Evolutionary conservation across 805 yeast genomes (phyloP), one percentile per base, ranked within the genome.

Genomic region (Kodamaea sagamina): DNA sequence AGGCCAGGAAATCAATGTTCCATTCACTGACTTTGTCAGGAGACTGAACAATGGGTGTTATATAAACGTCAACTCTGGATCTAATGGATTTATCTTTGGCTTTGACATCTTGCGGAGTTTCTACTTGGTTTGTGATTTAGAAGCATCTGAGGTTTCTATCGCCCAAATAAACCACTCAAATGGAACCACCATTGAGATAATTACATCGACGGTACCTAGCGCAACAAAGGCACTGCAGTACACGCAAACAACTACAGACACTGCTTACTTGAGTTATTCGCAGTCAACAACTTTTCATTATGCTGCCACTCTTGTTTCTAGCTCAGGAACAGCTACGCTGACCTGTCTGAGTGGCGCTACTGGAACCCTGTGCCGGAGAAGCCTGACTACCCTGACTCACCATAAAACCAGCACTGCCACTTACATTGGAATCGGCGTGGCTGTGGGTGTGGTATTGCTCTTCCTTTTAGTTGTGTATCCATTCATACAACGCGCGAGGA

Each of bases 1-100:
- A 4, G 36, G 36, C 8, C 36, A 32, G 15, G 13, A 18, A 21
- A 32, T 32, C 7, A 4, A 2, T 5, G 43, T 49, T 36, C 47
- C 48, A 9, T 47, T 24, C 4, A 10, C 10, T 19, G 17, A 29
- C 34, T 29, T 29, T 6, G 10, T 15, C 19, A 29, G n/a, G 17
- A 29, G 19, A 21, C 24, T 21, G 24, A 21, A 21, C 8, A 8
- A 6, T 21, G 24, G 24, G 8, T 21, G 24, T 21, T 21, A 21
- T 21, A 21, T 21, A 12, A 28, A 28, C 16, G 16, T 15, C 32
- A 15, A 5, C 17, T 5, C 10, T 12, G 34, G 18, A 4, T 13
- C 19, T 16, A 15, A 17, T 13, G 17, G 19, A 13, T 13, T 29
- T 7, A 15, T 29, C 17, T 17, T 32, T 32, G 36, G 36, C 3